Conservation (phyloP, 176 grass and related monocot genomes). For the Zea luxurians region DNA sequence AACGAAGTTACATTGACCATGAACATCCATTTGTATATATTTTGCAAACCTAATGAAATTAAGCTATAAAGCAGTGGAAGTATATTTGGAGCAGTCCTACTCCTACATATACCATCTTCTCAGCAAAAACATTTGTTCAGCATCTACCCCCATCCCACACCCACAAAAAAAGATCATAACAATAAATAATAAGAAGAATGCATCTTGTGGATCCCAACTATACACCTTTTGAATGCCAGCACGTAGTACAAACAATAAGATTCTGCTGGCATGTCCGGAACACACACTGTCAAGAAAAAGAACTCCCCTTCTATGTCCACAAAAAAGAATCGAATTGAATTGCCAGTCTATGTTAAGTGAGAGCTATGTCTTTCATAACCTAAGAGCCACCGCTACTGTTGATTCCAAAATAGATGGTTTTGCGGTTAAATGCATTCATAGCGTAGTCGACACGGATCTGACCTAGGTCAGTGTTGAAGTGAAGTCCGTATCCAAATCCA, state of each 20-base stretch:
- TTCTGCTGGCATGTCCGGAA: slow-evolving; percentile 12
- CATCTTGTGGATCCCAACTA: slow-evolving; percentile 34
- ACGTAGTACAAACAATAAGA: slow-evolving; percentile 24
- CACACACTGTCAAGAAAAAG: slow-evolving; percentile 13
- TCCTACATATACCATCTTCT: slow-evolving; percentile 23
- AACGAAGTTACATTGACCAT: not conserved
- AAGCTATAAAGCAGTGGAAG: not conserved
- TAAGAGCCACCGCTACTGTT: slow-evolving; percentile 61
- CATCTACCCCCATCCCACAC: not conserved
- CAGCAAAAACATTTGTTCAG: not conserved
- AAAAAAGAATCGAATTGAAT: slow-evolving; percentile 36
- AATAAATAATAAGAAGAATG: not conserved
- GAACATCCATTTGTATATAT: not conserved
- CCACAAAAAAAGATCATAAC: not conserved
- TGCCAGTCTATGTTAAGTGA: slow-evolving; percentile 38
- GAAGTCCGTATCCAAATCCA: slow-evolving; percentile 83
- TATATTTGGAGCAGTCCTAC: not conserved
- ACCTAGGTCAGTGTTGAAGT: slow-evolving; percentile 77
- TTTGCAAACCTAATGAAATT: not conserved
- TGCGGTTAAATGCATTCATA: slow-evolving; percentile 78
- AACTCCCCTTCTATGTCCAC: slow-evolving; percentile 8
- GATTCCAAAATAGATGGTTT: slow-evolving; percentile 91
- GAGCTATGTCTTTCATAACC: slow-evolving; percentile 7
- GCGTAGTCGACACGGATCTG: slow-evolving; percentile 78
- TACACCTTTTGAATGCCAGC: slow-evolving; percentile 34